Base-by-base conservation (phyloP, 2,329 filamentous ascomycete species). In the Stemphylium vesicarium region DNA sequence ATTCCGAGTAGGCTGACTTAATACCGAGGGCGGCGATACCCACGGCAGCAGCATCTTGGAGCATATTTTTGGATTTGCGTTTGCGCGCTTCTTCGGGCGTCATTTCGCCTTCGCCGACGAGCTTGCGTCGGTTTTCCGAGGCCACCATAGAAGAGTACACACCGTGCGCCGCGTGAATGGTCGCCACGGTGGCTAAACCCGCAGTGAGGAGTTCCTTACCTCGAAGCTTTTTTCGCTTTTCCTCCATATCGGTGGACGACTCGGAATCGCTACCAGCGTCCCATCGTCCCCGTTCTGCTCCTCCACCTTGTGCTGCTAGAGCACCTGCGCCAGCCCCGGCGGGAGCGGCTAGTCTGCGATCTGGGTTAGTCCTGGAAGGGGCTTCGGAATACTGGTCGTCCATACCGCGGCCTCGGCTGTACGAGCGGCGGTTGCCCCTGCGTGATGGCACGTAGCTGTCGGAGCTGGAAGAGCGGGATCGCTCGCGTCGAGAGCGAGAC, bases 1-100 rank as follows among this genome's bases (percentile, higher is more conserved):
- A 89, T 71, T 88, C 86, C 4, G 79, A 81, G 66, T 85, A 81
- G 12, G 87, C 86, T 45, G 84, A 82, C 72, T 88, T 88, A 77
- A 89, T 85, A 72, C 87, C 86, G 50, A 89, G 78, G 20, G 85
- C 86, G 26, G 87, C 86, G 62, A 90, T 84, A 58, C 86, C 86
- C 29, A 89, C 79, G 60, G 84, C 85, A n/a, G 87, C 84, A 26
- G 81, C 84, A 73, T 89, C 86, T 69, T 86, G 82, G 37, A 88
- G 73, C 75, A 84, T 84, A 50, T 85, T 85, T 72, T 88, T 88
- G 35, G 82, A 81, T 61, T 85, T 85, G 66, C 82, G 81, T 72
- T 84, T 87, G 57, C 82, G 78, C 33, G 86, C 86, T 71, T 88
- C 83, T 64, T 88, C 83, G 2, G 80, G 77, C 4, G 81, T 79